Evolutionary conservation across 139 green algal genomes (phyloP).

Genomic region (Trebouxia sp.): DNA sequence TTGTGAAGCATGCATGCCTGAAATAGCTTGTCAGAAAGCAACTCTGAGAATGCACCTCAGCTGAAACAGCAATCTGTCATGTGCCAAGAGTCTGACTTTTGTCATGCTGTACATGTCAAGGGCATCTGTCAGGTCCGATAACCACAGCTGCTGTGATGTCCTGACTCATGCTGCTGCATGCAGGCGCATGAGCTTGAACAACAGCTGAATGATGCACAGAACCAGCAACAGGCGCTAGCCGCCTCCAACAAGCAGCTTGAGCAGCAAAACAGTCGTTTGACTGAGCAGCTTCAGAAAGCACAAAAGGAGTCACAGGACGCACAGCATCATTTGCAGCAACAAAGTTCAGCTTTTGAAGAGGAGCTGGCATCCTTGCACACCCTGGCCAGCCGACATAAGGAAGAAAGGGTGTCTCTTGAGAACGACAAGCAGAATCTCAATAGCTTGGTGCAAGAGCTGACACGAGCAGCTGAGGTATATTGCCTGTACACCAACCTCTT

Average conservation of each 20-base stretch:
- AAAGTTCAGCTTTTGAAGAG: conserved; percentile 5
- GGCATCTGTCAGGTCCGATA: no score
- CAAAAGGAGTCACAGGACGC: not conserved
- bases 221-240: not conserved
- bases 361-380: conserved; percentile 6
- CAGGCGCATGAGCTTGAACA: conserved; percentile 9
- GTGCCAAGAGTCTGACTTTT: no score
- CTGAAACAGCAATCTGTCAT: no score
- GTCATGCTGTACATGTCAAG: no score
- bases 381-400: not conserved
- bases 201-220: not conserved
- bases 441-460: not conserved
- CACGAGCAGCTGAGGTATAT: not conserved
- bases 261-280: not conserved
- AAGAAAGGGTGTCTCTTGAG: not conserved
- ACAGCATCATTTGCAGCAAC: not conserved
- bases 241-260: conserved; percentile 9
- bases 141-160: no score
- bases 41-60: no score
- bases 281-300: not conserved
- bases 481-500: no score
- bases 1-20: no score
- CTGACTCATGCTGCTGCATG: no score
- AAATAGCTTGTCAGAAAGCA: no score
- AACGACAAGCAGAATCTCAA: not conserved